Evolutionary conservation across 129 eudicot species (phyloP).

Genomic region (Lactuca sativa): DNA sequence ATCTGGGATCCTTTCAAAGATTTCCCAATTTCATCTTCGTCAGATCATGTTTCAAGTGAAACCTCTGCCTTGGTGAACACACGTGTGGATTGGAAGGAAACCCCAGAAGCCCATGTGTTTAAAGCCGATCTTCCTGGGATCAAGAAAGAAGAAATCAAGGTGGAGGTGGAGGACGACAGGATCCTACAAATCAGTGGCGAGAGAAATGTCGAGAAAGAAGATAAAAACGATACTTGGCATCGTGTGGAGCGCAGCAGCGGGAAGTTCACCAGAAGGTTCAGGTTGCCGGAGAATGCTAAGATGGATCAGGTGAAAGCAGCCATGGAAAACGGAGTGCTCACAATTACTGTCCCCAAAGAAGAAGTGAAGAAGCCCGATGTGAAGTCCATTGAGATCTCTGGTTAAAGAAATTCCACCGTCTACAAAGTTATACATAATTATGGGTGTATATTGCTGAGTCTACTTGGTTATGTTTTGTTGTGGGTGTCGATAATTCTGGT

Average conservation of each 20-base stretch:
- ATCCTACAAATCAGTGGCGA: conserved; percentile 43
- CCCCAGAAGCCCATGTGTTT: neutral
- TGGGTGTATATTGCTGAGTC: neutral
- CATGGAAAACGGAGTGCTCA: conserved; percentile 49
- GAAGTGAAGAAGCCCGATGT: conserved; percentile 44
- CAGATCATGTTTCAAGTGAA: neutral
- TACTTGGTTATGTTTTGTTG: neutral
- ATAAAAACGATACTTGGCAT: conserved; percentile 38
- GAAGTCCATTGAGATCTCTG: conserved; percentile 38
- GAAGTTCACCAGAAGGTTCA: conserved; percentile 41
- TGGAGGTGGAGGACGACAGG: conserved; percentile 39
- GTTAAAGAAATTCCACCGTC: neutral
- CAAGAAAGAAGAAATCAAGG: conserved; percentile 44
- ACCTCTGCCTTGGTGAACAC: neutral
- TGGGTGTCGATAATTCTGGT: neutral
- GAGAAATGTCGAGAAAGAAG: conserved; percentile 49
- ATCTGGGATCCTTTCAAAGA: conserved; percentile 41
- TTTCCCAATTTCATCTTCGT: conserved; percentile 8
- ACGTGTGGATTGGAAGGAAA: neutral
- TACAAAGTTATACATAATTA: neutral
- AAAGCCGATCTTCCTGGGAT: conserved; percentile 39
- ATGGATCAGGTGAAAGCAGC: conserved; percentile 39
- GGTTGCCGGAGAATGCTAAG: conserved; percentile 48
- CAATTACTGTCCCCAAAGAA: conserved; percentile 40
- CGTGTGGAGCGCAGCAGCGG: conserved; percentile 25